A percentile compares a stretch with the other conserved stretches of the same genome.
These are phyloP conservation scores for Carex kokanica DNA, from an alignment of 176 grass and related monocot species.

Conservation along the genomic window DNA sequence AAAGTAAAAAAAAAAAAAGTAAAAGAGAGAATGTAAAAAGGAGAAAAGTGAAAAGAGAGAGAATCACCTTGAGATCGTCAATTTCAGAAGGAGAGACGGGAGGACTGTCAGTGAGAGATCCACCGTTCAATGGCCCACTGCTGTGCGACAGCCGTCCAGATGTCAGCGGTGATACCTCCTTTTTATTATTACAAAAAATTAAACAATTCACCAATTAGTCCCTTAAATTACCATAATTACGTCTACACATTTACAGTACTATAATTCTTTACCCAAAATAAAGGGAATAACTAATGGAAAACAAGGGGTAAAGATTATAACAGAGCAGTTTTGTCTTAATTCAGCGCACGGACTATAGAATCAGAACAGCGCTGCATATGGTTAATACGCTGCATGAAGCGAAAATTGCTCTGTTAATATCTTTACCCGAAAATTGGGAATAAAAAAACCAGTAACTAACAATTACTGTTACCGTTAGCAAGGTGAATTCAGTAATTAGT, in stretches of 20 bases:
- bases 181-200: neutral
- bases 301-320: too few relatives aligned
- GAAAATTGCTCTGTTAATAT: too few relatives aligned
- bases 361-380: too few relatives aligned
- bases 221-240: conserved; percentile 10
- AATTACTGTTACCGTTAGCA: too few relatives aligned
- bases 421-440: too few relatives aligned
- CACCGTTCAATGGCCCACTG: conserved; percentile 86
- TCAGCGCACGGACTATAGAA: too few relatives aligned
- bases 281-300: too few relatives aligned
- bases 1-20: neutral
- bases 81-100: conserved; percentile 82
- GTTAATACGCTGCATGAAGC: too few relatives aligned
- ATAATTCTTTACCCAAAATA: too few relatives aligned
- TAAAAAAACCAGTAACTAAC: too few relatives aligned
- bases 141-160: conserved; percentile 97
- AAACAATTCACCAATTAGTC: conserved; percentile 2
- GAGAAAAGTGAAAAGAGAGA: neutral
- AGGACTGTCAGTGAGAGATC: conserved; percentile 91
- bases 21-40: neutral
- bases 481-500: neutral
- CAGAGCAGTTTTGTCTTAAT: too few relatives aligned
- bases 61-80: conserved; percentile 66
- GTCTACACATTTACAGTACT: neutral
- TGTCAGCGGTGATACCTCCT: conserved; percentile 84